Conservation (phyloP, 2,329 filamentous ascomycete species). For the Ophiosphaerella narmari region DNA sequence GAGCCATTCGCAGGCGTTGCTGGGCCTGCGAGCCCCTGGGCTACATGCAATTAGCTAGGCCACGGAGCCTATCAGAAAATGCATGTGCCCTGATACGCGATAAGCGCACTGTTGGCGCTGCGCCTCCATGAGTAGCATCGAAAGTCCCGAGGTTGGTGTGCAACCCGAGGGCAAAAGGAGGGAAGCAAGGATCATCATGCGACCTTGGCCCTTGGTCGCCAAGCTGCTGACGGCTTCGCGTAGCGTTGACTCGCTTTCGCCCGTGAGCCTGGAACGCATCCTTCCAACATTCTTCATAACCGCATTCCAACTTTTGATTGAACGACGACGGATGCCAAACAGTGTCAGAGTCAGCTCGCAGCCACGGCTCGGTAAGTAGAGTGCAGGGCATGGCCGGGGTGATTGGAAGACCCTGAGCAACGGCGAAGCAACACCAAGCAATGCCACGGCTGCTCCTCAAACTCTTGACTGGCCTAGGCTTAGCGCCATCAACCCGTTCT, state of each 20-base stretch:
- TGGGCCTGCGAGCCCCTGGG: constrained; percentile 19
- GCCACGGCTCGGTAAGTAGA: neutral
- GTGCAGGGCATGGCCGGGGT: neutral
- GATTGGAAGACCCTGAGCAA: no score
- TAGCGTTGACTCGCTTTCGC: constrained; percentile 5
- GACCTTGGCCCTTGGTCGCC: constrained; percentile 15
- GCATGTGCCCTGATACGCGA: constrained; percentile 9
- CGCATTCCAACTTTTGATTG: no score
- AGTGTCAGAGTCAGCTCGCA: no score
- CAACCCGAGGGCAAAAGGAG: constrained; percentile 19
- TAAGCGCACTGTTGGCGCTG: constrained; percentile 19
- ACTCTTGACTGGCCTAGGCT: constrained; percentile 18
- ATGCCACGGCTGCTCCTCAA: constrained; percentile 26
- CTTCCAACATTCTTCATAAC: neutral
- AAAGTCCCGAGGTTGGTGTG: constrained; percentile 18
- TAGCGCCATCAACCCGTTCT: constrained; percentile 20
- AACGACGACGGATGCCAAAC: no score
- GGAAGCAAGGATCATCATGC: constrained; percentile 2
- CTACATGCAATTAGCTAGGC: constrained; percentile 4
- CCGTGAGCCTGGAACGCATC: neutral
- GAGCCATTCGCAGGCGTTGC: constrained; percentile 18
- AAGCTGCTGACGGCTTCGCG: constrained; percentile 12
- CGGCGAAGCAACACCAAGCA: constrained; percentile 18
- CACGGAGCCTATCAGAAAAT: constrained; percentile 12
- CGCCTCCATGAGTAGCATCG: constrained; percentile 16